These are phyloP conservation scores for Moesziomyces antarcticus DNA, from an alignment of 1,284 basidiomycete genomes.

Conservation along the genomic window DNA sequence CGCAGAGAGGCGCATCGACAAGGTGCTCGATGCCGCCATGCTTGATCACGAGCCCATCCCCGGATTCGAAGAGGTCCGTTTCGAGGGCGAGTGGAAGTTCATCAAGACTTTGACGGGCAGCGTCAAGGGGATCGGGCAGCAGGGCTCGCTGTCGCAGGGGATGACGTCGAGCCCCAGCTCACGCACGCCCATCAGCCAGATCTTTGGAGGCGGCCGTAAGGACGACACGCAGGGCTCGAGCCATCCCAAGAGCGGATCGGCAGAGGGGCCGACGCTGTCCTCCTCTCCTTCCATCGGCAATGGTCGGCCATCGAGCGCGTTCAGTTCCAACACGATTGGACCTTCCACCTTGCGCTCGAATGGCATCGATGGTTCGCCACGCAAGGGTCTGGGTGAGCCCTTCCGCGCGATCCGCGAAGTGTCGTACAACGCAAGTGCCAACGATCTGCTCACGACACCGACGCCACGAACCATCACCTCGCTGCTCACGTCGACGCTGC, in stretches of 20 bases:
- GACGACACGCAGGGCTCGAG: slow-evolving; percentile 4
- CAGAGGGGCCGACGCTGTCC: slow-evolving; percentile 8
- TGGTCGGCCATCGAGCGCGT: slow-evolving; percentile 23
- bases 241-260: neutral
- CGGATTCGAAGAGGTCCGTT: slow-evolving; percentile 82
- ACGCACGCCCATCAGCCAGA: slow-evolving; percentile 49
- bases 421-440: slow-evolving; percentile 42
- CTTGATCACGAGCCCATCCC: slow-evolving; percentile 85
- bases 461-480: slow-evolving; percentile 77
- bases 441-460: slow-evolving; percentile 47
- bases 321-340: slow-evolving; percentile 21
- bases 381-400: slow-evolving; percentile 23
- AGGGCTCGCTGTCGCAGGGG: slow-evolving; percentile 18
- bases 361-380: slow-evolving; percentile 20
- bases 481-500: slow-evolving; percentile 87
- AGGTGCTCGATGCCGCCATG: slow-evolving; percentile 82
- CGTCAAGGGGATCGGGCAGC: slow-evolving; percentile 48
- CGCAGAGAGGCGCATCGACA: slow-evolving; percentile 87
- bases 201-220: slow-evolving; percentile 36
- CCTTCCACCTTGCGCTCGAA: slow-evolving; percentile 21
- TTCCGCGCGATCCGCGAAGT: slow-evolving; percentile 38
- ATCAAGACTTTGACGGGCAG: slow-evolving; percentile 59
- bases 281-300: slow-evolving; percentile 32
- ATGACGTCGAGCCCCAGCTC: slow-evolving; percentile 39
- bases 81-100: slow-evolving; percentile 88